Conservation (phyloP, 108 stramenopile genomes). For the Heterococcus sp. region DNA sequence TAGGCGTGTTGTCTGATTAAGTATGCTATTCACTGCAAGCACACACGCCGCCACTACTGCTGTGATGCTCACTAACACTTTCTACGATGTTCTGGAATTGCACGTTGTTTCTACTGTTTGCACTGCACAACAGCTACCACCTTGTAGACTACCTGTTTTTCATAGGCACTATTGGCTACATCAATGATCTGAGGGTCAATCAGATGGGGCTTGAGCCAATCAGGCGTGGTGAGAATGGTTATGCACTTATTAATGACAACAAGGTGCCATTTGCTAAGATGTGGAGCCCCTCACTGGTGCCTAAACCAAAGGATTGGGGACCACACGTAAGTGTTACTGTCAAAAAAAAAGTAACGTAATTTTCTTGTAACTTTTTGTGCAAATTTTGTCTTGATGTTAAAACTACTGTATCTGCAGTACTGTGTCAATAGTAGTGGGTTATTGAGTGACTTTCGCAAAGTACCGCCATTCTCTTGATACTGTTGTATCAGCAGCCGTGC, state of each 20-base stretch:
- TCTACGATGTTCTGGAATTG: no score
- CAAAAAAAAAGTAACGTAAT: neutral
- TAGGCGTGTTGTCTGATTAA: no score
- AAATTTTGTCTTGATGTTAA: neutral
- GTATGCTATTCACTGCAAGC: no score
- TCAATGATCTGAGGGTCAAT: conserved; percentile 34
- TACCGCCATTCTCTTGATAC: no score
- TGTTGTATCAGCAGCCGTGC: no score
- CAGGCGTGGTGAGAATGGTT: conserved; percentile 34
- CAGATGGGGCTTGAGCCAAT: conserved; percentile 18
- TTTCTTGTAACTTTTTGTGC: neutral
- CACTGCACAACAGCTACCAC: no score
- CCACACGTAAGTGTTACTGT: conserved; percentile 72
- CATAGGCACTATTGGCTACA: conserved; percentile 12
- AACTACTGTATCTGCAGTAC: no score
- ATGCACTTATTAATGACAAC: conserved; percentile 25
- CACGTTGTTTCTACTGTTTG: no score
- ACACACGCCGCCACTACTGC: no score
- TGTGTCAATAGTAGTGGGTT: no score
- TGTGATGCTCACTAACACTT: no score
- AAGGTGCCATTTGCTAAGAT: conserved; percentile 71
- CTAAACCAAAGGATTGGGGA: conserved; percentile 80
- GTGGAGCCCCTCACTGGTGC: conserved; percentile 74
- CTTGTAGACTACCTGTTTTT: neutral
- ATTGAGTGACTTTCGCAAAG: no score